Evolutionary conservation across 805 yeast species (phyloP).

Genomic region (Saturnispora saitoi): DNA sequence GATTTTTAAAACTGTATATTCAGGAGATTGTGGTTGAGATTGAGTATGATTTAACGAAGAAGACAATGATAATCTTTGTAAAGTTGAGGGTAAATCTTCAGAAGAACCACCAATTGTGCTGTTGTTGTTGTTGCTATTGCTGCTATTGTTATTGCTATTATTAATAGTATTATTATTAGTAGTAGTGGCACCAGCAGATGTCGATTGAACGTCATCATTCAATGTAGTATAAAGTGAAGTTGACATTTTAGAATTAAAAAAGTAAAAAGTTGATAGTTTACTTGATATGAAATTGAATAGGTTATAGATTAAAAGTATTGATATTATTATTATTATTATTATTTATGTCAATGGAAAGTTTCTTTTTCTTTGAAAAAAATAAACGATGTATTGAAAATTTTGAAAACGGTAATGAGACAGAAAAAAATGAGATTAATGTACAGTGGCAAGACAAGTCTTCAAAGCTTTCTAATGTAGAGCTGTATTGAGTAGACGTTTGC

Average conservation of each 20-base stretch:
- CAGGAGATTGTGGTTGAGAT: not conserved
- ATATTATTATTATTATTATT: too few species aligned
- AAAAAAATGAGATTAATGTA: not conserved
- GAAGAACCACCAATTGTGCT: slow-evolving; percentile 5
- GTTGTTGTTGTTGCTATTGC: not conserved
- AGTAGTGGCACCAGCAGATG: not conserved
- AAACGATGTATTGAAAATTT: not conserved
- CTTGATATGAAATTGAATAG: not conserved
- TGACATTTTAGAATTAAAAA: not conserved
- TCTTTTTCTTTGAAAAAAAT: not conserved
- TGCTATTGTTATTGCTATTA: not conserved
- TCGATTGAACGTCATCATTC: not conserved
- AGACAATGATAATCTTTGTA: slow-evolving; percentile 11
- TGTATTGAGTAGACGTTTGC: too few species aligned
- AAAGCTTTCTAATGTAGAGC: not conserved
- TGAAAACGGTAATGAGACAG: not conserved
- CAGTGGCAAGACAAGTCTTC: not conserved
- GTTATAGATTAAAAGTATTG: not conserved
- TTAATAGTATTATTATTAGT: not conserved
- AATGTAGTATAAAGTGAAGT: not conserved
- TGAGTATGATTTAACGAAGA: not conserved
- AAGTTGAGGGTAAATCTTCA: slow-evolving; percentile 12
- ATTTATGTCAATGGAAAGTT: too few species aligned
- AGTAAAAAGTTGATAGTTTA: too few species aligned
- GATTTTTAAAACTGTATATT: slow-evolving; percentile 29